Conservation (phyloP, 1,284 basidiomycete species). For the Cystobasidiaceae sp. region DNA sequence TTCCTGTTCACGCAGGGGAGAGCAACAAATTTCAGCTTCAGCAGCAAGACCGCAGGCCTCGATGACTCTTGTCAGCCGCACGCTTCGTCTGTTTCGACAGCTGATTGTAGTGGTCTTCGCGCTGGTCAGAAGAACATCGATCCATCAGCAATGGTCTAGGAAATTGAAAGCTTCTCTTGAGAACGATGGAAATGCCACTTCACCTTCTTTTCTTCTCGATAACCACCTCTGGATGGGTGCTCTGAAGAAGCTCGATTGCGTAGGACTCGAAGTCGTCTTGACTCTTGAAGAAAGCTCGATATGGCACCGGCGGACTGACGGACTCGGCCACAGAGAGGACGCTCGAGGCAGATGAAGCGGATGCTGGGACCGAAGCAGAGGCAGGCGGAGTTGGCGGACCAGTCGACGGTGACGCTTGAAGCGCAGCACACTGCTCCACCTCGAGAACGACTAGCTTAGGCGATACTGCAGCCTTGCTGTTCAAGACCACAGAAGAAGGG, state of each 20-base stretch:
- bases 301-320: background rate
- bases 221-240: constrained; percentile 6
- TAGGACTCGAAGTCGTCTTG: constrained; percentile 3
- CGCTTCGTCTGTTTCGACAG: constrained; percentile 14
- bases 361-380: too few relatives aligned
- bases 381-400: too few relatives aligned
- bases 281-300: background rate
- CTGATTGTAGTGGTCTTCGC: background rate
- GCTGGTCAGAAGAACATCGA: background rate
- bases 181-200: background rate
- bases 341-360: too few relatives aligned
- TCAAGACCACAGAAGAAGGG: too few relatives aligned
- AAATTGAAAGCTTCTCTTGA: background rate
- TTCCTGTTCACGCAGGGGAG: background rate
- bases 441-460: too few relatives aligned
- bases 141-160: background rate
- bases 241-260: background rate
- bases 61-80: background rate
- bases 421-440: too few relatives aligned
- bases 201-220: constrained; percentile 17
- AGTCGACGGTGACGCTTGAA: too few relatives aligned
- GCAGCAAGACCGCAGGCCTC: background rate
- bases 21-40: background rate
- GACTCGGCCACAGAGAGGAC: too few relatives aligned
- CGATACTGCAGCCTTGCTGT: too few relatives aligned